Conservation (phyloP, 805 yeast genomes). For the Candida sanyiensis region DNA sequence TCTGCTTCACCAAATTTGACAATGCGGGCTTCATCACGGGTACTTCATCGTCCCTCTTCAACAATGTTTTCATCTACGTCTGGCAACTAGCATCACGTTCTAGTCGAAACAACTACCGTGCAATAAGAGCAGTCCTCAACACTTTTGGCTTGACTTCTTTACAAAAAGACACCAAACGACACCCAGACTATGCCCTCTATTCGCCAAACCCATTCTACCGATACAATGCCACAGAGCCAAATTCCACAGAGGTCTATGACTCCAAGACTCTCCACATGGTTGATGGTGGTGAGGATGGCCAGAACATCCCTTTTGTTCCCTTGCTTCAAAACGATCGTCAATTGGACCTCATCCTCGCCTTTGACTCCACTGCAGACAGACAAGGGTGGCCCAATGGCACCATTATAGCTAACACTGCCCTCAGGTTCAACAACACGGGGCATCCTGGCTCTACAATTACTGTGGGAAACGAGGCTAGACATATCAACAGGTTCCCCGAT, state of each 20-base stretch:
- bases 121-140: slow-evolving; percentile 34
- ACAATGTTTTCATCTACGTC: slow-evolving; percentile 40
- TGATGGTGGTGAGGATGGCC: slow-evolving; percentile 79
- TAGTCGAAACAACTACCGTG: slow-evolving; percentile 26
- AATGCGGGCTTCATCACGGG: slow-evolving; percentile 56
- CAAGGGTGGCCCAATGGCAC: slow-evolving; percentile 58
- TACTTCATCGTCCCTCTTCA: slow-evolving; percentile 60
- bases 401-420: slow-evolving; percentile 32
- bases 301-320: slow-evolving; percentile 65
- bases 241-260: slow-evolving; percentile 19
- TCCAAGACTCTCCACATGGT: slow-evolving; percentile 41
- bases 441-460: slow-evolving; percentile 28
- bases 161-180: slow-evolving; percentile 31
- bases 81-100: slow-evolving; percentile 31
- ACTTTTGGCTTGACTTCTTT: slow-evolving; percentile 40
- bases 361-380: slow-evolving; percentile 50
- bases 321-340: slow-evolving; percentile 55
- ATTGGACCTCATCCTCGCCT: slow-evolving; percentile 60
- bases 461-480: slow-evolving; percentile 30
- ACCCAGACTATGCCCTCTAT: slow-evolving; percentile 54
- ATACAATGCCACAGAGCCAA: slow-evolving; percentile 15
- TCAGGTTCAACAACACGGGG: slow-evolving; percentile 18
- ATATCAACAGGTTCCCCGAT: slow-evolving; percentile 52
- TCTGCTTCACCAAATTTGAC: slow-evolving; percentile 51
- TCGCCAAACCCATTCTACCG: slow-evolving; percentile 58